Evolutionary conservation across 371 early-diverging fungal genomes (phyloP), one percentile per base, ranked within the genome.

Genomic region (Mortierella polycephala): DNA sequence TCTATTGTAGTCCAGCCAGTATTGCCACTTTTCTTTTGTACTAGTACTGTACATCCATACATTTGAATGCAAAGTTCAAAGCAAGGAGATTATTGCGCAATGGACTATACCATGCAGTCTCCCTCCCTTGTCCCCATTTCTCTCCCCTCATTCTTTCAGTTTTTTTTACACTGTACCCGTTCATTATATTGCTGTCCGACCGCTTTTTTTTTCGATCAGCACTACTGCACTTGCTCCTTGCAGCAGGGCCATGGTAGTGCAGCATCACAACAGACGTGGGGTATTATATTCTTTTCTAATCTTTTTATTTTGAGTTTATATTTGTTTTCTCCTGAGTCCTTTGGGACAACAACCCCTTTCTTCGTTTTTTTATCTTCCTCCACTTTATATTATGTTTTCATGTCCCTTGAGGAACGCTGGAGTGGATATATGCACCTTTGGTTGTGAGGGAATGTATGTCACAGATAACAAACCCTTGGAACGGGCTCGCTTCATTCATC

Each of bases 61-160:
- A 7, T 53, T 55, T 40, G 46, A 23, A 23, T 40, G 30, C 20
- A 44, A 18, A 39, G 51, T 37, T 53, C 51, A 66, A 66, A 45
- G 60, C 60, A 66, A 66, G 67, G 67, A 66, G 67, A 59, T 59
- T 61, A 44, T 23, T 21, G 9, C 18, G 39, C 49, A 14, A 41
- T 55, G 61, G 20, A 60, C 56, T 9, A 44, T 57, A 18, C 55
- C 30, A 30, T 30, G 30, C 30, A 30, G 41, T 46, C 60, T 60
- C 41, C 60, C 68, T 50, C 53, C 60, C 44, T 16, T 53, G 52
- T 60, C 67, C 60, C 68, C 60, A 55, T 67, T 39, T 55, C 53
- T 55, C 67, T 50, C 45, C 53, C 42, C 62, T 57, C 50, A 50
- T 68, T 30, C 40, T 39, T 60, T 60, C 46, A 20, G 30, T 60